Conservation (phyloP, 106 monocot species). For the Iris macrosiphon region DNA sequence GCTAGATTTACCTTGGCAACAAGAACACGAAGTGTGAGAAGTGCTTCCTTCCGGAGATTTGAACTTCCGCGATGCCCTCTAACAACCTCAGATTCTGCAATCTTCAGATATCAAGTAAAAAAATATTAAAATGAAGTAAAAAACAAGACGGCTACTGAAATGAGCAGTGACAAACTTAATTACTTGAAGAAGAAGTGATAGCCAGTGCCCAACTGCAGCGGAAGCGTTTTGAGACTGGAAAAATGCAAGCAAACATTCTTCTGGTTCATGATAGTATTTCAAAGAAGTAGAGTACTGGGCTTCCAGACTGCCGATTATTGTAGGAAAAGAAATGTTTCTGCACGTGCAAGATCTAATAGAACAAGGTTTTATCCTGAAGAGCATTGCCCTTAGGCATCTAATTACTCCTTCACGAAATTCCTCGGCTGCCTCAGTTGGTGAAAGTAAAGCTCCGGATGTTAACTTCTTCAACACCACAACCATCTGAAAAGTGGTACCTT, state of each 20-base stretch:
- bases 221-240: slow-evolving; percentile 83
- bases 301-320: slow-evolving; percentile 8
- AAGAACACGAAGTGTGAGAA: slow-evolving; percentile 79
- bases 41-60: slow-evolving; percentile 68
- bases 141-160: background rate
- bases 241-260: slow-evolving; percentile 80
- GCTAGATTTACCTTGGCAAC: slow-evolving; percentile 54
- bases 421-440: slow-evolving; percentile 68
- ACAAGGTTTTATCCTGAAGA: slow-evolving; percentile 60
- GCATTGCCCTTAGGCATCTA: slow-evolving; percentile 66
- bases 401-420: slow-evolving; percentile 80
- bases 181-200: slow-evolving; percentile 96
- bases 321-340: slow-evolving; percentile 18
- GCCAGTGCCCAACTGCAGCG: slow-evolving; percentile 92
- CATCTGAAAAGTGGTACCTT: slow-evolving; percentile 47
- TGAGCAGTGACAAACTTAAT: background rate
- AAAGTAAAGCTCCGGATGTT: slow-evolving; percentile 73
- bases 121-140: background rate
- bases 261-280: slow-evolving; percentile 18
- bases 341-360: slow-evolving; percentile 47
- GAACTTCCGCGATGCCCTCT: slow-evolving; percentile 85
- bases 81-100: slow-evolving; percentile 70
- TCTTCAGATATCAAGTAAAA: slow-evolving; percentile 28
- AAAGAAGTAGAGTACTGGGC: background rate
- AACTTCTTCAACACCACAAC: slow-evolving; percentile 77